Conservation (phyloP, 352 stramenopile species). For the Blastocystis hominis region DNA sequence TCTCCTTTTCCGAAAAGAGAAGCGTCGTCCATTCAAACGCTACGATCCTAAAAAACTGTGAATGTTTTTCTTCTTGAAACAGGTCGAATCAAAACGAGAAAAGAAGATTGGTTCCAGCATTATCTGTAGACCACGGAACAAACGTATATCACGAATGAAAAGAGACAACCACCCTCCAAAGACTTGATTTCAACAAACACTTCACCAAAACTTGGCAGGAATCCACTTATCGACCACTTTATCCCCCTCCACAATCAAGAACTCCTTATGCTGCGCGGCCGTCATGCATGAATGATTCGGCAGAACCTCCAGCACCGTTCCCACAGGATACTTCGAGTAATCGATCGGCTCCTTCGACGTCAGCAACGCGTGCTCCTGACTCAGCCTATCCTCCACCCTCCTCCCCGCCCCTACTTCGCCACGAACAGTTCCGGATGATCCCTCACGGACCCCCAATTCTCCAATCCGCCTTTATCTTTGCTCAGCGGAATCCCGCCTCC, state of each 20-base stretch:
- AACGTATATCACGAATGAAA: neutral
- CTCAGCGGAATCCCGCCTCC: conserved; percentile 49
- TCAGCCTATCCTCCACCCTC: neutral
- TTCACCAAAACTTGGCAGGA: conserved; percentile 42
- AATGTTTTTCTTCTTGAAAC: no score
- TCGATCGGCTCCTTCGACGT: conserved; percentile 47
- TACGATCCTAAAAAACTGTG: neutral
- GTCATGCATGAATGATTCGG: conserved; percentile 57
- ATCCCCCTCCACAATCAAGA: conserved; percentile 17
- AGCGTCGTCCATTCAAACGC: neutral
- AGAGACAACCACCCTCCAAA: neutral
- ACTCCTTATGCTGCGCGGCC: conserved; percentile 19
- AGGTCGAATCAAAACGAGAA: neutral
- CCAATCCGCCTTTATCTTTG: conserved; percentile 39
- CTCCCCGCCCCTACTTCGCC: neutral
- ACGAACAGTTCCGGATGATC: conserved; percentile 41
- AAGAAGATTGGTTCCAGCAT: neutral
- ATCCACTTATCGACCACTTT: conserved; percentile 41
- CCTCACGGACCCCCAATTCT: neutral
- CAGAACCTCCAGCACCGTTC: conserved; percentile 25
- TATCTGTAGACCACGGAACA: neutral
- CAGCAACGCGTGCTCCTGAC: conserved; percentile 49
- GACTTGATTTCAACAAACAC: neutral
- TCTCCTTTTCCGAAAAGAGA: neutral
- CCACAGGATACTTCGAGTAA: conserved; percentile 47